Percentiles rank a stretch among this genome's conserved stretches.
phyloP scores from a whole-genome alignment of 495 filamentous ascomycete species.

The Ramalina peruviana region DNA sequence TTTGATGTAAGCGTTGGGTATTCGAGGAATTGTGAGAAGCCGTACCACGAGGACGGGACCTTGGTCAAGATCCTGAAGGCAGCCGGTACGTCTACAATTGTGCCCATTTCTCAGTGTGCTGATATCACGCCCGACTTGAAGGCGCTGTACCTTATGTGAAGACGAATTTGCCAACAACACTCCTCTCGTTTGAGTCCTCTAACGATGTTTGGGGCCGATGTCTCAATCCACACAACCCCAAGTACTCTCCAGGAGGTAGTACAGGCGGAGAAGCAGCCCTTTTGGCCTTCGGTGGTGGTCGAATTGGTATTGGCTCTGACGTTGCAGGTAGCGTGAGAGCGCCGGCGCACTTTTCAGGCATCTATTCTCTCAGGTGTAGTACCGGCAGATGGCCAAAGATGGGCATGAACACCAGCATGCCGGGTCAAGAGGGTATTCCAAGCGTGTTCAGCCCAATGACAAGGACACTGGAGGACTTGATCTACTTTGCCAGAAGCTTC shows the following conservation, averaged over 20 bases:
- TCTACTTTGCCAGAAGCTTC: conserved; percentile 62
- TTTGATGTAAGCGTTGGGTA: conserved; percentile 84
- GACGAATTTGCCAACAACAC: conserved; percentile 83
- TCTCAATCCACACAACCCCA: conserved; percentile 67
- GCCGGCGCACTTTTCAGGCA: conserved; percentile 82
- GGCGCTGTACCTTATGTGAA: conserved; percentile 84
- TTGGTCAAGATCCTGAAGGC: conserved; percentile 72
- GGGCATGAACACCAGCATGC: conserved; percentile 80
- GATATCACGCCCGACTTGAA: background rate
- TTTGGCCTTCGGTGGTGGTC: conserved; percentile 66
- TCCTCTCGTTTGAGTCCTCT: conserved; percentile 81
- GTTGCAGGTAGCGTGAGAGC: conserved; percentile 84
- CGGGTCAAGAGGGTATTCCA: conserved; percentile 82
- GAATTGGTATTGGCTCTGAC: conserved; percentile 92
- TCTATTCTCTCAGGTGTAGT: conserved; percentile 82
- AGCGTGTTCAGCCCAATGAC: conserved; percentile 92
- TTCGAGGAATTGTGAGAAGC: conserved; percentile 55
- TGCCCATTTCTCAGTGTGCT: background rate
- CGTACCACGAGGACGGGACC: conserved; percentile 49
- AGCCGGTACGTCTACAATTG: conserved; percentile 37
- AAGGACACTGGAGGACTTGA: conserved; percentile 69
- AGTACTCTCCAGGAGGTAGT: conserved; percentile 82
- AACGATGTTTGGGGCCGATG: conserved; percentile 83
- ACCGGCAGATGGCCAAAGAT: conserved; percentile 87
- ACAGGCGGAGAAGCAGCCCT: conserved; percentile 84